Evolutionary conservation across 257 asterid genomes (phyloP), one percentile per base, ranked within the genome.

Genomic region (Ophiorrhiza pumila): DNA sequence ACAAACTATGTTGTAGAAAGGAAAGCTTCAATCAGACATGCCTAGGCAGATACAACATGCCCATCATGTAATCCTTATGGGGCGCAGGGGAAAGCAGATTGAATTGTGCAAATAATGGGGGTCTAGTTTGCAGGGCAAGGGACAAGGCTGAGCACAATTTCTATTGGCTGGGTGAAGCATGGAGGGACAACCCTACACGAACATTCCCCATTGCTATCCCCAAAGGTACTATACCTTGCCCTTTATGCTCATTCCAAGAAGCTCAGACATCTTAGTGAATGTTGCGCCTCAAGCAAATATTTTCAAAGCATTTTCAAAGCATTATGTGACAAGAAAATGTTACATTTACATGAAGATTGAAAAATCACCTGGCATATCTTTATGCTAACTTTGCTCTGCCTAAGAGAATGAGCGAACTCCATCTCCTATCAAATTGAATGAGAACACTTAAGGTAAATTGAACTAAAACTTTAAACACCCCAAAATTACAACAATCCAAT

Each of bases 341-440:
- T 20, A 67, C 25, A 68, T 47, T 2, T 53, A 2, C 15, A 78
- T 47, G 69, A 74, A 55, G 42, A 39, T 46, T 31, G 39, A 59
- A 60, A 77, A 70, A 76, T 78, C 76, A 93, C 98, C 85, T 93
- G 91, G 72, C 99, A 92, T 70, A 95, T 87, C 83, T 92, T 95
- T 74, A 95, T 89, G 87, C 79, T 88, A 75, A 79, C 97, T 86
- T 95, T 95, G 88, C 95, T 92, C 81, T 88, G 90, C 86, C 98
- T 90, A 61, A 92, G 69, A 57, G 95, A 80, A 81, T 90, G 98
- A 32, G 99, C 99, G 73, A 95, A 95, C 80, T 90, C 98, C 99
- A 95, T 92, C 80, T 95, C 99, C 97, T 93, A 72, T 4, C 80
- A 79, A 41, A 69, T 41, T 46, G 1, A 73, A 62, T 43, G 29